Evolutionary conservation across 345 rosid genomes (phyloP), one percentile per base, ranked within the genome.

Genomic region (Lepidium aucheri): DNA sequence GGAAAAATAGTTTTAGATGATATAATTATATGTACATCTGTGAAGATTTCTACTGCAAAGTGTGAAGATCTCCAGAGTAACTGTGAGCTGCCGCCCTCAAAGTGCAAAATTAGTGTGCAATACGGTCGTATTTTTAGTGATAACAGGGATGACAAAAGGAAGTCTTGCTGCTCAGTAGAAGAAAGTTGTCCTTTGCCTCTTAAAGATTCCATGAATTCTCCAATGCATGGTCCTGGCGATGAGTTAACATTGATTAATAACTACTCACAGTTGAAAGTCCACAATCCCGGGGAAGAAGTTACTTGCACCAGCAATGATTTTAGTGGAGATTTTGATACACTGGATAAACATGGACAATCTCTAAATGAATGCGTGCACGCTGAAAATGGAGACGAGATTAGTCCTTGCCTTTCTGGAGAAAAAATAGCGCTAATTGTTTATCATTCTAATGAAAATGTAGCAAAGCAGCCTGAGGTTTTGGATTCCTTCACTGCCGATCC

Each of bases 381-480:
- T 54, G 72, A 65, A 68, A 62, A 49, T 24, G 53, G 64, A 54
- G 70, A 55, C n/a, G 66, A 22, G 38, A 41, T 5, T 26, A 51
- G 53, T 49, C 45, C 5, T 57, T 39, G 45, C 38, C 60, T 56
- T 49, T 39, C 60, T 46, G 45, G 44, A 41, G 66, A 49, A 41
- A 67, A 62, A 36, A 47, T 53, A 50, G 26, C 17, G 35, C 44
- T 65, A 59, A 35, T 53, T 77, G 58, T 70, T 42, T 69, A 72
- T 60, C 68, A 61, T 39, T 53, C 60, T 35, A 71, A 58, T 30
- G 59, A 66, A 69, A 64, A 40, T 49, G 40, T 62, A 28, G 73
- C 60, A 68, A 68, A 68, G 62, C 68, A 64, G 58, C 20, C 62
- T n/a, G 72, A 61, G 46, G 46, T 67, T 74, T 53, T 56, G 9